phyloP scores from a whole-genome alignment of 306 rosid genomes.

The Casuarina cunninghamiana region DNA sequence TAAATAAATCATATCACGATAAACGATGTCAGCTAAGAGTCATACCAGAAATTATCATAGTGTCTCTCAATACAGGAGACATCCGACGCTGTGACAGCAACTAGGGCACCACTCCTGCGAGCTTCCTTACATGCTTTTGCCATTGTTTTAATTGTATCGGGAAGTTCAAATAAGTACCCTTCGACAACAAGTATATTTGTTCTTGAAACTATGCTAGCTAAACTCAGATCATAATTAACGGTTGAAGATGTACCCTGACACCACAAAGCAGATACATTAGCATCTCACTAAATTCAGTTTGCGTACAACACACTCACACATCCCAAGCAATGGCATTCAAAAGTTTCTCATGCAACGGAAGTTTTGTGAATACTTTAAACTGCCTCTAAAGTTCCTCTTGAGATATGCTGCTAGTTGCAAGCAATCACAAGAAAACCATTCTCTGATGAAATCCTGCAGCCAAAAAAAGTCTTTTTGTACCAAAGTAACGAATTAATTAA shows the following conservation, averaged over 20 bases:
- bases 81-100: conserved; percentile 93
- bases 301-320: background rate
- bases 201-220: conserved; percentile 68
- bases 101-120: conserved; percentile 67
- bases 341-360: background rate
- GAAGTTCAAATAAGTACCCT: conserved; percentile 89
- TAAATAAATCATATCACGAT: background rate
- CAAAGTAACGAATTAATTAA: background rate
- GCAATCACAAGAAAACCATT: background rate
- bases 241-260: conserved; percentile 91
- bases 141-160: conserved; percentile 77
- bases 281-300: conserved; percentile 12
- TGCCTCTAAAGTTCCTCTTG: background rate
- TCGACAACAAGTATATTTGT: conserved; percentile 84
- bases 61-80: conserved; percentile 91
- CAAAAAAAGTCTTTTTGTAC: background rate
- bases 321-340: conserved; percentile 17
- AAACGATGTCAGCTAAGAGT: background rate
- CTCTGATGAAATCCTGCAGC: background rate
- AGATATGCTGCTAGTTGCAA: background rate
- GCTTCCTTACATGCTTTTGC: conserved; percentile 76
- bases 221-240: conserved; percentile 59
- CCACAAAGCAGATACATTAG: conserved; percentile 31
- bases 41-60: conserved; percentile 82
- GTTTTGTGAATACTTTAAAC: background rate